phyloP scores from a whole-genome alignment of 345 rosid genomes.

The Arabis alpina region DNA sequence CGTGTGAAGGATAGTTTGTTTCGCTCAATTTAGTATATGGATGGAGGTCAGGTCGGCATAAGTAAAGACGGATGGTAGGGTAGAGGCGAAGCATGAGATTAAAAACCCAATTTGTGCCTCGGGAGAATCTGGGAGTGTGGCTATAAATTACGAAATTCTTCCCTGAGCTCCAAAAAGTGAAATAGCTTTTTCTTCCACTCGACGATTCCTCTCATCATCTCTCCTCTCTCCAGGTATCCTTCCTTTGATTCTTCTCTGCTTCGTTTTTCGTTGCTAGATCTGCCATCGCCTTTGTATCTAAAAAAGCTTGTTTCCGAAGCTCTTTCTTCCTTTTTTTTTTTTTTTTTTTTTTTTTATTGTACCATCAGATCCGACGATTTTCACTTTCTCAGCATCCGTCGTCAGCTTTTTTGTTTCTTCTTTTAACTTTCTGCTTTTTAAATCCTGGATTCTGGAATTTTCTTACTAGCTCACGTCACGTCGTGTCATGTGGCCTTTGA shows the following conservation, averaged over 20 bases:
- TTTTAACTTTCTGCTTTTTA: background rate
- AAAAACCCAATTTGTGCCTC: too few species aligned
- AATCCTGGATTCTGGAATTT: background rate
- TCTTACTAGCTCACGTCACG: conserved; percentile 33
- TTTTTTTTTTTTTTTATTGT: background rate
- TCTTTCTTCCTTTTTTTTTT: background rate
- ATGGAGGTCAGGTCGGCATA: too few species aligned
- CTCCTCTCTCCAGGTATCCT: conserved; percentile 31
- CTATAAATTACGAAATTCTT: too few species aligned
- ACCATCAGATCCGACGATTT: conserved; percentile 25
- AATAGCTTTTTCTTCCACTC: conserved; percentile 12
- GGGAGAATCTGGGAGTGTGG: too few species aligned
- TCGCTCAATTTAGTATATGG: too few species aligned
- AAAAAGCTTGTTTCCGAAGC: background rate
- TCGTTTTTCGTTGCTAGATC: conserved; percentile 34
- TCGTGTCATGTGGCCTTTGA: background rate
- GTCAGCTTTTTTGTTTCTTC: background rate
- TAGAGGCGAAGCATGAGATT: too few species aligned
- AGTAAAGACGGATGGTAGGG: too few species aligned
- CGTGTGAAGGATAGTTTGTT: too few species aligned
- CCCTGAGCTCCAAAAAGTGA: too few species aligned
- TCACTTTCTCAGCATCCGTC: conserved; percentile 19
- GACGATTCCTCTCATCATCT: conserved; percentile 16
- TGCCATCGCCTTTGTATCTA: conserved; percentile 24
- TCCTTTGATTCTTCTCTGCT: too few species aligned